Base-by-base conservation (phyloP, 306 rosid species). In the Dalbergia oliveri region DNA sequence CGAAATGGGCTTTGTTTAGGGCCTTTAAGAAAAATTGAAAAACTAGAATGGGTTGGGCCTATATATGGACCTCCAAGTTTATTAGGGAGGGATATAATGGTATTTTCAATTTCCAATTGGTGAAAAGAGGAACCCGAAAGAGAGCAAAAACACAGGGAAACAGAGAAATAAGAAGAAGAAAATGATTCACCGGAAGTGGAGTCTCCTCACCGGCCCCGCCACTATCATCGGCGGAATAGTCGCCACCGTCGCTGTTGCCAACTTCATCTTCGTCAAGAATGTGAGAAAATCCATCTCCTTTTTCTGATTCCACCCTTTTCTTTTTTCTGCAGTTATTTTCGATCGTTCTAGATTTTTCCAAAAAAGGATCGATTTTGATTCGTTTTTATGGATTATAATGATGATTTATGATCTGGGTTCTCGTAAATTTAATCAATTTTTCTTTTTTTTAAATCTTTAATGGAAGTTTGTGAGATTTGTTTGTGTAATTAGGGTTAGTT, bases 121-220 rank as follows among this genome's bases (percentile, higher is more conserved):
- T 2, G 13, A n/a, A 75, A 75, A 44, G 31, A 56, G 33, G 33
- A 72, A 73, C 45, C 12, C 1, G 70, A 44, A 44, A 47, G 33
- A 43, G 39, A 14, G 45, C 9, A 6, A 4, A 9, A 64, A 26
- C 31, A 26, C 3, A 26, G 31, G 1, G 3, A 26, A 47, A 47
- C 53, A 47, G 60, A 44, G 75, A 76, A 23, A 37, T 37, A 13
- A 35, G 11, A 39, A 56, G 76, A 81, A 39, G 81, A 87, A 83
- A 85, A 95, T 95, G 98, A 93, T 93, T 74, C 62, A 93, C 92
- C 80, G 96, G 82, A 95, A 88, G 88, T 95, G 99, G 99, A 93
- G 94, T 77, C 93, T 95, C 84, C 88, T 93, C 8, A 93, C 93
- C 0, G 97, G 92, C 0, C 92, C 98, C 0, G 78, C 18, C 0